Conservation (phyloP, 129 eudicot species). For the Pulicaria dysenterica region DNA sequence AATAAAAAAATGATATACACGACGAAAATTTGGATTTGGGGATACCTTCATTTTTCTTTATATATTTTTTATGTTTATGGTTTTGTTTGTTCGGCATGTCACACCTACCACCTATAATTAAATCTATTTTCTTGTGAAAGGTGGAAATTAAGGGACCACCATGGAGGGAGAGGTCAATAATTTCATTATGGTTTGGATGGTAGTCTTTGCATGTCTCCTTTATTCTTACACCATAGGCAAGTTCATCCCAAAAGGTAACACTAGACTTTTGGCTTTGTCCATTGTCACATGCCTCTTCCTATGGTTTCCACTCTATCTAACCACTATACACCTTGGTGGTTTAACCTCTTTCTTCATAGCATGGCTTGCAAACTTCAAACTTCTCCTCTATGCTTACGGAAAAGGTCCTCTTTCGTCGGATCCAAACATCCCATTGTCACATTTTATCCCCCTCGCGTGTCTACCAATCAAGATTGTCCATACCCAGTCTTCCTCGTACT, state of each 20-base stretch:
- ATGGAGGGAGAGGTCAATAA: conserved; percentile 63
- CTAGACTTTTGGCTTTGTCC: conserved; percentile 38
- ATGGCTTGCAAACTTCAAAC: conserved; percentile 71
- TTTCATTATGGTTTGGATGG: conserved; percentile 49
- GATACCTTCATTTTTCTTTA: not conserved
- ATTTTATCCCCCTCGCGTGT: conserved; percentile 52
- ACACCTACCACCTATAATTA: not conserved
- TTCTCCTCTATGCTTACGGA: conserved; percentile 53
- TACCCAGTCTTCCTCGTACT: not conserved
- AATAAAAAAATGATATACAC: not conserved
- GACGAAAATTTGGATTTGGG: not conserved
- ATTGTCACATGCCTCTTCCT: conserved; percentile 49
- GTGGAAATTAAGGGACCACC: not conserved
- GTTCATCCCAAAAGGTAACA: conserved; percentile 39
- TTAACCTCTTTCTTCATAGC: conserved; percentile 59
- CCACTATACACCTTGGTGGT: conserved; percentile 58
- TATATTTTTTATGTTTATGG: not conserved
- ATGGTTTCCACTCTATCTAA: conserved; percentile 53
- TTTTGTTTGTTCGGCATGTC: conserved; percentile 9
- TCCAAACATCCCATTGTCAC: conserved; percentile 40
- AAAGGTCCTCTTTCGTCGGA: conserved; percentile 52
- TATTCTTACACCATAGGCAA: conserved; percentile 44
- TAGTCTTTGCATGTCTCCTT: conserved; percentile 38
- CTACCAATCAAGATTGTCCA: conserved; percentile 43
- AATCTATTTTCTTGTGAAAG: not conserved